phyloP scores from a whole-genome alignment of 768 basidiomycete genomes.

The Mycena kentingensis region DNA sequence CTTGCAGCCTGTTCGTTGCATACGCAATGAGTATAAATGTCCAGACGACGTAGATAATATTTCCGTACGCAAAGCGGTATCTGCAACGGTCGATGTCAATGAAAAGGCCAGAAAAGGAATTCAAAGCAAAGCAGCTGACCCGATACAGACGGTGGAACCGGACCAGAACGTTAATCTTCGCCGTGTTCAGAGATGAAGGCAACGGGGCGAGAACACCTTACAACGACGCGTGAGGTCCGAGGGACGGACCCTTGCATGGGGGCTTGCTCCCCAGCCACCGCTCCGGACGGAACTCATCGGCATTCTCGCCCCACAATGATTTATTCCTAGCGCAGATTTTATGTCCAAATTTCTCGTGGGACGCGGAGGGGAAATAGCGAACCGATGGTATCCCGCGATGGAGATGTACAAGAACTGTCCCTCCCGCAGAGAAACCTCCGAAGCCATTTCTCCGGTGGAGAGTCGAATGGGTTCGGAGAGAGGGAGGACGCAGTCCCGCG shows the following conservation, averaged over 20 bases:
- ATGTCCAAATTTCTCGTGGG: too few species aligned
- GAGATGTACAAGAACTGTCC: neutral
- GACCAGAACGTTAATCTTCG: neutral
- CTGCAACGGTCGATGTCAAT: neutral
- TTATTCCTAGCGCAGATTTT: too few species aligned
- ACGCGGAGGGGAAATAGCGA: too few species aligned
- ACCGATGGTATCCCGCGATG: neutral
- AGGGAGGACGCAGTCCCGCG: neutral
- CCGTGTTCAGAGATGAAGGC: neutral
- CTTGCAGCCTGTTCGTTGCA: neutral
- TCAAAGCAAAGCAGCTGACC: neutral
- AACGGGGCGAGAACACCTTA: too few species aligned
- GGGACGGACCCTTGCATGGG: neutral
- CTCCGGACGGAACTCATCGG: neutral
- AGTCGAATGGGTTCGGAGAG: neutral
- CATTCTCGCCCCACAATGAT: neutral
- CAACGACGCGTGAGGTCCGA: neutral
- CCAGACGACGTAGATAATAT: neutral
- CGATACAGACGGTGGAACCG: neutral
- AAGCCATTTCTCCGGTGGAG: neutral
- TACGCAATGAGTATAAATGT: neutral
- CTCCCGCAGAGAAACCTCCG: neutral
- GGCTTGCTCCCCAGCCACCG: neutral
- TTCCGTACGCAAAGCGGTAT: neutral
- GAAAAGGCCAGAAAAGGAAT: neutral